A percentile compares a stretch with the other conserved stretches of the same genome.
These are phyloP conservation scores for Euphorbia pulcherrima DNA, from an alignment of 345 rosid species.

Conservation along the genomic window DNA sequence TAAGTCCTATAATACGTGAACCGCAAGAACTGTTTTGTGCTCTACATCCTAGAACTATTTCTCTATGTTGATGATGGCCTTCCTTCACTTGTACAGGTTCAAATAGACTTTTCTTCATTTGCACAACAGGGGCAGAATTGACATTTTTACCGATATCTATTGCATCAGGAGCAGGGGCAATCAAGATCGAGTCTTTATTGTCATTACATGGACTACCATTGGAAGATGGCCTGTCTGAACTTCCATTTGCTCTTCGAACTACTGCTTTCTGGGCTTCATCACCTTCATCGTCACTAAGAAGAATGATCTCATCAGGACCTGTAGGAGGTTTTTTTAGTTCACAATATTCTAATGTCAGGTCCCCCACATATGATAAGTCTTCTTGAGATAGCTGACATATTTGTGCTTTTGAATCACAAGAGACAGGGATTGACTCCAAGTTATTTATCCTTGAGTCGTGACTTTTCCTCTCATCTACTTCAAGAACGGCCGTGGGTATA, in stretches of 20 bases:
- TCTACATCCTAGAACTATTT: constrained; percentile 28
- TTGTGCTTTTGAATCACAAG: constrained; percentile 31
- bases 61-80: constrained; percentile 33
- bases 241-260: too few relatives aligned
- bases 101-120: constrained; percentile 29
- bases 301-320: constrained; percentile 44
- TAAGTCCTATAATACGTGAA: constrained; percentile 32
- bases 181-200: constrained; percentile 20
- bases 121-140: constrained; percentile 33
- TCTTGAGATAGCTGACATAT: constrained; percentile 39
- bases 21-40: constrained; percentile 25
- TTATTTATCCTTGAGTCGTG: constrained; percentile 21
- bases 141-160: constrained; percentile 25
- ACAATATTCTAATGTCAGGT: constrained; percentile 21
- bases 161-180: constrained; percentile 22
- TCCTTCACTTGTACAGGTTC: constrained; percentile 25
- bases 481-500: constrained; percentile 21
- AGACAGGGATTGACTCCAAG: constrained; percentile 30
- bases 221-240: constrained; percentile 35
- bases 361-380: constrained; percentile 28
- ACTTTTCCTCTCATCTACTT: constrained; percentile 19
- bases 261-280: constrained; percentile 42
- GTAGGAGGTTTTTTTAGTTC: constrained; percentile 35
- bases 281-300: constrained; percentile 81
- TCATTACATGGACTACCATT: constrained; percentile 22